Percentiles rank a stretch among this genome's conserved stretches.
Evolutionary conservation across 805 yeast genomes (phyloP).

Genomic region (Ogataea nitratoaversa): DNA sequence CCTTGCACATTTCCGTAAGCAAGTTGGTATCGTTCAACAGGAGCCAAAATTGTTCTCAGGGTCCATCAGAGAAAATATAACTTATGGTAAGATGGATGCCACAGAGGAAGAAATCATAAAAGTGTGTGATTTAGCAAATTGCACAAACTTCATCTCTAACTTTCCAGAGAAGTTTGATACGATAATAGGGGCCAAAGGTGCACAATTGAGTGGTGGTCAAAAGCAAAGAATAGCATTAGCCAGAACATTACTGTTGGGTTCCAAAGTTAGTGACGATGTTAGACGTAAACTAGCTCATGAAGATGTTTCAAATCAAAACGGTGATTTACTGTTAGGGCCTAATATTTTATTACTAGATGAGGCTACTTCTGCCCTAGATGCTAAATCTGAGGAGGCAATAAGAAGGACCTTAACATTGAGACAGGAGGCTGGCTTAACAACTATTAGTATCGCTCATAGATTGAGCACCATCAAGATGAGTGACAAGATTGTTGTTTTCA

Average conservation of each 20-base stretch:
- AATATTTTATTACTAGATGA: conserved; percentile 83
- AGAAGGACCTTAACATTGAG: conserved; percentile 64
- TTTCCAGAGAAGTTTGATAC: conserved; percentile 86
- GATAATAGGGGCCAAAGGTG: conserved; percentile 78
- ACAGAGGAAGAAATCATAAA: conserved; percentile 53
- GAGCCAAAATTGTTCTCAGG: conserved; percentile 90
- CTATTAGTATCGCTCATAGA: conserved; percentile 89
- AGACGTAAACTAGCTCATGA: conserved; percentile 4
- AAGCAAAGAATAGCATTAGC: conserved; percentile 91
- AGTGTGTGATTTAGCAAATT: conserved; percentile 71
- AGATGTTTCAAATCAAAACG: conserved; percentile 20
- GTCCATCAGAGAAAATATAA: conserved; percentile 74
- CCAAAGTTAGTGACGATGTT: conserved; percentile 14
- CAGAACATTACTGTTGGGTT: conserved; percentile 64
- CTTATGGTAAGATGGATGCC: conserved; percentile 66
- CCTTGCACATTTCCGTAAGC: conserved; percentile 65
- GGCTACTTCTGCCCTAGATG: conserved; percentile 91
- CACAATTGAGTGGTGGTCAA: conserved; percentile 93
- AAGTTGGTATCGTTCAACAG: conserved; percentile 88
- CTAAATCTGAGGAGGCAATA: conserved; percentile 82
- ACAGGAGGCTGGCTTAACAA: conserved; percentile 55
- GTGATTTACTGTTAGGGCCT: conserved; percentile 45
- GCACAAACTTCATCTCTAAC: conserved; percentile 58
- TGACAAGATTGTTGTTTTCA: conserved; percentile 71
- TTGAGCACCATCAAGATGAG: conserved; percentile 83